Percentiles rank a stretch among this genome's conserved stretches.
Conservation (phyloP, 495 filamentous ascomycete species). For the Aspergillus haitiensis region DNA sequence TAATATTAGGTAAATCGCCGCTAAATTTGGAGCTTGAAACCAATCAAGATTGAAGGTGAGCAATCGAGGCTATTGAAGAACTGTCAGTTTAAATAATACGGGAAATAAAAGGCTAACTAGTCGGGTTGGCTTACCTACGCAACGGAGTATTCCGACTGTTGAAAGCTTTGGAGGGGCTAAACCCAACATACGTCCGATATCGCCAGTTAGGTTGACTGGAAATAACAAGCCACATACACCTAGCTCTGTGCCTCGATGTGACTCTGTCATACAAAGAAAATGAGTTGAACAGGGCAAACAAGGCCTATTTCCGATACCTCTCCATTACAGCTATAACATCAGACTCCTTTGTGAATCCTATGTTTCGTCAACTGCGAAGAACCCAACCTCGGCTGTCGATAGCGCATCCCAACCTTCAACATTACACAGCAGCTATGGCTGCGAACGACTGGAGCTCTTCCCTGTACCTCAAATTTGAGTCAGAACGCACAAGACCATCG, state of each 20-base stretch:
- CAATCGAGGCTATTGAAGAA: too few species aligned
- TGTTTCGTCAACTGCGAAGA: not conserved
- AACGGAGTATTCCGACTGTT: too few species aligned
- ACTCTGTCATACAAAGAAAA: too few species aligned
- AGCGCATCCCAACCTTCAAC: not conserved
- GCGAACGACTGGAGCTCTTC: constrained; percentile 47
- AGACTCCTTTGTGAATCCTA: not conserved
- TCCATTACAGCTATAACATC: not conserved
- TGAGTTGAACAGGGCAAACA: not conserved
- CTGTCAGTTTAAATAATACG: too few species aligned
- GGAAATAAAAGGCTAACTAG: too few species aligned
- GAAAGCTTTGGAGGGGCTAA: too few species aligned
- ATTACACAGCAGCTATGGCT: constrained; percentile 23
- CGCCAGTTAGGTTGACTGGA: not conserved
- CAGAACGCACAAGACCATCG: constrained; percentile 46
- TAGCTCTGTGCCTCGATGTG: too few species aligned
- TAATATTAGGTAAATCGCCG: too few species aligned
- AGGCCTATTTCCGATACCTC: not conserved
- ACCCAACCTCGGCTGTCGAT: not conserved
- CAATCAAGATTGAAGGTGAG: too few species aligned
- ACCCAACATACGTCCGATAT: not conserved
- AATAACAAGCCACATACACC: too few species aligned
- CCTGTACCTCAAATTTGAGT: constrained; percentile 51
- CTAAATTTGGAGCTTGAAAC: too few species aligned
- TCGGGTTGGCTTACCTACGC: too few species aligned